Conservation (phyloP, 1,284 basidiomycete species). For the Coniferiporia weirii region DNA sequence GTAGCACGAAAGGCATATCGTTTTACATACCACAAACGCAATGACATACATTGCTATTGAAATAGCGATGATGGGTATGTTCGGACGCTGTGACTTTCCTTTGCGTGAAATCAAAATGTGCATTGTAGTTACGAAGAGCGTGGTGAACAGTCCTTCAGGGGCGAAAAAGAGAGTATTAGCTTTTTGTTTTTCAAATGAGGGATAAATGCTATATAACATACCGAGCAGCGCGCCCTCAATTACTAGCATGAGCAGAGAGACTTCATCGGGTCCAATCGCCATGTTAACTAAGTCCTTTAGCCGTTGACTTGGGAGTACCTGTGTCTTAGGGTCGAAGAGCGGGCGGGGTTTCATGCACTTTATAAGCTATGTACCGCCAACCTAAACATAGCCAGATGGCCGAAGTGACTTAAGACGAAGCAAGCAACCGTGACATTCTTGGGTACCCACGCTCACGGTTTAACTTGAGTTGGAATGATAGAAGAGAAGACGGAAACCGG, state of each 20-base stretch:
- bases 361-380: no score
- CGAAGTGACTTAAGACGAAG: no score
- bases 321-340: no score
- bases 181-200: neutral
- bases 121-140: constrained; percentile 14
- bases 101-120: constrained; percentile 15
- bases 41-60: constrained; percentile 15
- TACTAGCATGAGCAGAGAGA: neutral
- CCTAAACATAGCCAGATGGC: no score
- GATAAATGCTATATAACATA: neutral
- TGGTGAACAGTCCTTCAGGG: constrained; percentile 10
- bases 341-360: no score
- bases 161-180: neutral
- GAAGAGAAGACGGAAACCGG: no score
- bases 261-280: neutral
- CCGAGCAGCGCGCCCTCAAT: neutral
- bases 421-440: no score
- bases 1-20: neutral
- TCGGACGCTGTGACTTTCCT: constrained; percentile 11
- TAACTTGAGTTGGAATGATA: no score
- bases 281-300: neutral
- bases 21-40: constrained; percentile 20
- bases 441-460: no score
- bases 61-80: constrained; percentile 15
- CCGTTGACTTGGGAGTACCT: no score